phyloP scores from a whole-genome alignment of 306 rosid species.

The Sophora flavescens region DNA sequence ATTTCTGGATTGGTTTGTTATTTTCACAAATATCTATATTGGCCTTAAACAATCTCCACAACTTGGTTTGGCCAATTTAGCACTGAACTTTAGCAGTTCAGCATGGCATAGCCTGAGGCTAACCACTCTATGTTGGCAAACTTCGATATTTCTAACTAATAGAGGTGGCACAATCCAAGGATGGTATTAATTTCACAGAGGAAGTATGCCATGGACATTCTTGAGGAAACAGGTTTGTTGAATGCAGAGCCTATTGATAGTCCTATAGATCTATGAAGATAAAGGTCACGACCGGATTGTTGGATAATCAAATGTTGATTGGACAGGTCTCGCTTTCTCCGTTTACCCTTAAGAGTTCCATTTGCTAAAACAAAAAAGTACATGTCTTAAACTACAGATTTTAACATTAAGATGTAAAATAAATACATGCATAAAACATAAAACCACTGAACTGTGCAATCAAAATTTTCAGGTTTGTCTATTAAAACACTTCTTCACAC shows the following conservation, averaged over 20 bases:
- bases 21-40: no score
- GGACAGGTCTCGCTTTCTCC: not conserved
- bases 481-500: constrained; percentile 36
- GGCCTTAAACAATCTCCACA: no score
- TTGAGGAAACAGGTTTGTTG: not conserved
- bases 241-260: not conserved
- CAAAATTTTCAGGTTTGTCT: constrained; percentile 20
- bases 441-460: constrained; percentile 9
- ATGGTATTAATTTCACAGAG: not conserved
- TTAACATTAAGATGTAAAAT: constrained; percentile 23
- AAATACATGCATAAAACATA: constrained; percentile 10
- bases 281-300: not conserved
- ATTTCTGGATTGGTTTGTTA: not conserved
- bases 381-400: constrained; percentile 20
- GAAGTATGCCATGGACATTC: not conserved
- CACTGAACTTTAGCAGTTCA: no score
- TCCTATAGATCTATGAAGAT: not conserved
- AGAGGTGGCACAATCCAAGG: not conserved
- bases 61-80: no score
- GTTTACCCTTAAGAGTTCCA: not conserved
- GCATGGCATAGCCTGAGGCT: no score
- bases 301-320: not conserved
- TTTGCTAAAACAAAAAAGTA: not conserved
- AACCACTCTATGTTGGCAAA: not conserved
- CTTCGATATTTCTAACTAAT: not conserved